Evolutionary conservation across 768 basidiomycete genomes (phyloP).

Genomic region (Leucosporidium yakuticum): DNA sequence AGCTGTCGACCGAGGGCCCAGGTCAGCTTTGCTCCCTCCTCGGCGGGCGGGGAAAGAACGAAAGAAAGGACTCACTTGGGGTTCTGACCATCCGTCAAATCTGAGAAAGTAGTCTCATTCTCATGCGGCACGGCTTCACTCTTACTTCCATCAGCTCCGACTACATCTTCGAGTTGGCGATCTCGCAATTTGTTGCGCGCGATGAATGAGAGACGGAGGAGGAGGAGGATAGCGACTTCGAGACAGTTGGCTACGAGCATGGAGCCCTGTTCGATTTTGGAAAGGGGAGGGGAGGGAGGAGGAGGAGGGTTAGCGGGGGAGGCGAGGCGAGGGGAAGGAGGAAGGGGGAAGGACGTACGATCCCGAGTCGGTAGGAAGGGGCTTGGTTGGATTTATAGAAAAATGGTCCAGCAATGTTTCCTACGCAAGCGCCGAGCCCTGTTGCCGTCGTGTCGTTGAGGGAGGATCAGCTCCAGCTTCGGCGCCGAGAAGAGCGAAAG

Average conservation of each 20-base stretch:
- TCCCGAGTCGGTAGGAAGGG: constrained; percentile 42
- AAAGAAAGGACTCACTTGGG: constrained; percentile 10
- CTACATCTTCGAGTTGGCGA: constrained; percentile 12
- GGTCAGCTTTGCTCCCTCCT: not conserved
- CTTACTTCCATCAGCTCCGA: constrained; percentile 1
- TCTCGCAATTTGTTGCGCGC: constrained; percentile 41
- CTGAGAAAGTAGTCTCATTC: constrained; percentile 40
- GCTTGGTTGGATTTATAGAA: constrained; percentile 41
- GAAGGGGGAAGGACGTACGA: constrained; percentile 22
- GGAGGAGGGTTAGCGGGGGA: not conserved
- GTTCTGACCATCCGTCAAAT: constrained; percentile 43
- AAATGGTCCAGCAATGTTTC: constrained; percentile 38
- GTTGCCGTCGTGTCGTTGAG: too few species aligned
- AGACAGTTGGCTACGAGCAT: constrained; percentile 41
- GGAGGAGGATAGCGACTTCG: constrained; percentile 38
- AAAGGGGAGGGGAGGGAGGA: not conserved
- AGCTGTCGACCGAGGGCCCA: not conserved
- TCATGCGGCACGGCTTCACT: constrained; percentile 5
- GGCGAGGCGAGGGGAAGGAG: not conserved
- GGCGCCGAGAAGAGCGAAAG: not conserved
- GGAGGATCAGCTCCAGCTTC: too few species aligned
- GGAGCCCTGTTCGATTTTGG: constrained; percentile 15
- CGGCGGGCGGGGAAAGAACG: not conserved
- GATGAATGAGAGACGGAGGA: constrained; percentile 38
- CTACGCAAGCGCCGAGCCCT: not conserved